These are phyloP conservation scores for Penicillium sp. DNA, from an alignment of 2,329 filamentous ascomycete genomes.

Conservation along the genomic window DNA sequence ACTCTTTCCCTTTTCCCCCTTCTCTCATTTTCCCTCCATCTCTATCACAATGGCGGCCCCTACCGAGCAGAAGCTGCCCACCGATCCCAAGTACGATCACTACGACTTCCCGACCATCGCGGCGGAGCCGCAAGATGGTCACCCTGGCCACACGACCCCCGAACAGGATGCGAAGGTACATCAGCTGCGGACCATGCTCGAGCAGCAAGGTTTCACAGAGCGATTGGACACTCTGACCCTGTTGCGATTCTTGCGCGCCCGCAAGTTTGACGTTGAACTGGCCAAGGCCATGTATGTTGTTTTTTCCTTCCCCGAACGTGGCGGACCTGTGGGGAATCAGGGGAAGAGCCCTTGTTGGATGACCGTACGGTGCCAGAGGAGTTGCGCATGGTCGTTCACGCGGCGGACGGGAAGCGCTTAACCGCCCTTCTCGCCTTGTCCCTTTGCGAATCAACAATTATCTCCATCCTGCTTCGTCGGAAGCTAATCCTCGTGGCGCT, in stretches of 20 bases:
- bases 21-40: constrained; percentile 4
- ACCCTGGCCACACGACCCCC: constrained; percentile 79
- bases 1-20: constrained; percentile 14
- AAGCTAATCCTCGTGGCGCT: not conserved
- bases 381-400: too few species aligned
- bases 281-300: constrained; percentile 77
- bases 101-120: constrained; percentile 86
- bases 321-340: not conserved
- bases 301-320: constrained; percentile 2
- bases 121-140: constrained; percentile 63
- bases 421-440: too few species aligned
- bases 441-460: too few species aligned
- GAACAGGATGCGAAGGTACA: constrained; percentile 84
- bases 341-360: too few species aligned
- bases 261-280: constrained; percentile 84
- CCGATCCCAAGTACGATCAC: constrained; percentile 90
- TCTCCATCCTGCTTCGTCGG: too few species aligned
- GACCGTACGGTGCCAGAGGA: too few species aligned
- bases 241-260: constrained; percentile 85
- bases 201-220: constrained; percentile 73
- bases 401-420: too few species aligned
- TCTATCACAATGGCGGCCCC: constrained; percentile 26
- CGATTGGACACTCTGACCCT: constrained; percentile 88
- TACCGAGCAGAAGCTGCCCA: constrained; percentile 35
- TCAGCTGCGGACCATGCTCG: constrained; percentile 78